Conservation (phyloP, 441 rosid species). For the Sinapis alba region DNA sequence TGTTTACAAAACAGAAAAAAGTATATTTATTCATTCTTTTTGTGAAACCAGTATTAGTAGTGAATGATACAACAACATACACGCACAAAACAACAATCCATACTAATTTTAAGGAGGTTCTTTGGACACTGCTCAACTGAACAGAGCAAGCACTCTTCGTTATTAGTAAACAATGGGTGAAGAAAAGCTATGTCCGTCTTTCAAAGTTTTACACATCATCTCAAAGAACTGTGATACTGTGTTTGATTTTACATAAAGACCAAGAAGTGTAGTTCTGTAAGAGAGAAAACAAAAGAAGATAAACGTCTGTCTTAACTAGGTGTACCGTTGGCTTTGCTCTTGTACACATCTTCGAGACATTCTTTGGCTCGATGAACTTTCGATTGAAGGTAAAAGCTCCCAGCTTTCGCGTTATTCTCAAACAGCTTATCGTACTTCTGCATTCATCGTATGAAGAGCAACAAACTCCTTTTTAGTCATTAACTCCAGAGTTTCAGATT, state of each 20-base stretch:
- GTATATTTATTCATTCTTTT: too few species aligned
- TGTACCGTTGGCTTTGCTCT: constrained; percentile 49
- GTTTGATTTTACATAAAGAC: constrained; percentile 32
- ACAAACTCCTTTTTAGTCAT: background rate
- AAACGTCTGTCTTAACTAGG: constrained; percentile 43
- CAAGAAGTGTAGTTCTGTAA: constrained; percentile 15
- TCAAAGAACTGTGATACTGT: constrained; percentile 12
- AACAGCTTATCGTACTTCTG: constrained; percentile 82
- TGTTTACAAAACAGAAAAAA: too few species aligned
- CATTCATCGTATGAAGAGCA: too few species aligned
- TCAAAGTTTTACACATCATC: constrained; percentile 20
- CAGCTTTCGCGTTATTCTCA: constrained; percentile 79
- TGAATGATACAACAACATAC: too few species aligned
- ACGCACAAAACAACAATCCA: too few species aligned
- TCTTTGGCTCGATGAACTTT: constrained; percentile 94
- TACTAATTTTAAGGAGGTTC: background rate
- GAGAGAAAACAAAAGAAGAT: background rate
- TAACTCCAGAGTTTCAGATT: background rate
- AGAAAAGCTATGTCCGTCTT: constrained; percentile 11
- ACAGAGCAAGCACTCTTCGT: constrained; percentile 15
- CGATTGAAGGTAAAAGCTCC: constrained; percentile 93
- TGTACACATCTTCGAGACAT: constrained; percentile 65
- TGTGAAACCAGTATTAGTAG: too few species aligned
- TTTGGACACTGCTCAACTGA: constrained; percentile 1
- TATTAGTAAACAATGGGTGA: constrained; percentile 14